Conservation (phyloP, 441 rosid species). For the Metrosideros polymorpha region DNA sequence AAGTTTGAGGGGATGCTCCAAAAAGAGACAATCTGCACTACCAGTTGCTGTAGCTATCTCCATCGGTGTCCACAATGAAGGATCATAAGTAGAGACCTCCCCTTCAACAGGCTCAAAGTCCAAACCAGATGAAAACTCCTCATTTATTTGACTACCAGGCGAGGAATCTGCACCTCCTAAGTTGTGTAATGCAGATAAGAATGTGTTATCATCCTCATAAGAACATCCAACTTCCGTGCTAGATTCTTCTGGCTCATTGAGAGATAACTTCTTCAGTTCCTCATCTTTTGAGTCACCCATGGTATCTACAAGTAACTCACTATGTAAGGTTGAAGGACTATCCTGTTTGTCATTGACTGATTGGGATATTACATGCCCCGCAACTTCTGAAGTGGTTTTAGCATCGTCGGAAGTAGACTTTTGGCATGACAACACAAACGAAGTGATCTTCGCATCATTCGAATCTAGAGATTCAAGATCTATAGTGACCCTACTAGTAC, state of each 20-base stretch:
- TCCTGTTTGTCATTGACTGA: slow-evolving; percentile 10
- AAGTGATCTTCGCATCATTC: slow-evolving; percentile 3
- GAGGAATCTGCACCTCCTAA: slow-evolving; percentile 11
- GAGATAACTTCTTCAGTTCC: slow-evolving; percentile 25
- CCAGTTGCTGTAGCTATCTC: slow-evolving; percentile 89
- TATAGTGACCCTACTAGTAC: not conserved
- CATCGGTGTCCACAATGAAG: slow-evolving; percentile 72
- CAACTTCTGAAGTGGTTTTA: slow-evolving; percentile 12
- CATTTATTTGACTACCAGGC: slow-evolving; percentile 8
- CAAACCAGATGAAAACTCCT: slow-evolving; percentile 20
- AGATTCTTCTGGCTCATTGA: slow-evolving; percentile 19
- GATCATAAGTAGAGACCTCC: slow-evolving; percentile 38
- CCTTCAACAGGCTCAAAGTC: slow-evolving; percentile 22
- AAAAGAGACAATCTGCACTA: slow-evolving; percentile 25
- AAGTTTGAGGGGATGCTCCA: slow-evolving; percentile 74
- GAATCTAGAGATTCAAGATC: slow-evolving; percentile 6
- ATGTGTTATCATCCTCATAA: slow-evolving; percentile 37
- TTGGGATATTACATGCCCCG: slow-evolving; percentile 7
- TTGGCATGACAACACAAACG: not conserved
- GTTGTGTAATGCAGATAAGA: slow-evolving; percentile 41
- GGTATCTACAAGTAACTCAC: slow-evolving; percentile 17
- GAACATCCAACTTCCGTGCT: slow-evolving; percentile 17
- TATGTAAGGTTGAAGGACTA: slow-evolving; percentile 5
- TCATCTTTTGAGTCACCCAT: slow-evolving; percentile 21
- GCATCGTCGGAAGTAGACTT: slow-evolving; percentile 5